Base-by-base conservation (phyloP, 192 early-diverging fungal genomes). In the Obelidium mucronatum region DNA sequence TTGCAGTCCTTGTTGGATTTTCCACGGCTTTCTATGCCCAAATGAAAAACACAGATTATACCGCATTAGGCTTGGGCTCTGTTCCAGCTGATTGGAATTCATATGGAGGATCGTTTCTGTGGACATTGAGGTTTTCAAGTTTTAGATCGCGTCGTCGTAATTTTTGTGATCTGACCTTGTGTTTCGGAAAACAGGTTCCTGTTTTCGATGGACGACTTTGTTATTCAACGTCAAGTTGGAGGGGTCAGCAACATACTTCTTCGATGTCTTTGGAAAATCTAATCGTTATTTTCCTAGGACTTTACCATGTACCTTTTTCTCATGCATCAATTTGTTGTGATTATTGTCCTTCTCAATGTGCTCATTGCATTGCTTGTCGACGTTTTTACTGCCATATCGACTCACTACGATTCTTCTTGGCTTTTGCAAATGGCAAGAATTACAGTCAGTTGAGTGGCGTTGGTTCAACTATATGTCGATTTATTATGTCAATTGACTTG, bases 401-500 rank as follows among this genome's bases (percentile, higher is more conserved):
- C 34, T 22, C 26, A 72, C 36, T 72, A 72, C 15, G 69, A 72
- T 33, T 72, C 69, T 11, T 54, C 54, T 6, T 72, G 69, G 69
- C 54, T 72, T 19, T 31, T 72, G 2, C 69, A 72, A 30, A 72
- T 72, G 69, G 69, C 69, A 1, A 72, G 40, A 56, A 72, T 56
- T 28, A 30, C 40, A 1, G 31, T 58, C 40, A 52, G 63, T 65
- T 33, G 35, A 33, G 26, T 67, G 13, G n/a, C 36, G 28, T 2
- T 39, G 0, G 36, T 33, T 64, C 8, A 22, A 13, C 36, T 64
- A 17, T 0, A 22, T 64, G 4, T 26, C 39, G 33, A 39, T 0
- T 64, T 13, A 51, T 51, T 8, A 51, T 30, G 22, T 31, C 34
- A 65, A 39, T 65, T 40, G 37, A 37, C 11, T 39, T 15, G 1